phyloP scores from a whole-genome alignment of 768 basidiomycete species.

The Kwoniella mangroviensis region DNA sequence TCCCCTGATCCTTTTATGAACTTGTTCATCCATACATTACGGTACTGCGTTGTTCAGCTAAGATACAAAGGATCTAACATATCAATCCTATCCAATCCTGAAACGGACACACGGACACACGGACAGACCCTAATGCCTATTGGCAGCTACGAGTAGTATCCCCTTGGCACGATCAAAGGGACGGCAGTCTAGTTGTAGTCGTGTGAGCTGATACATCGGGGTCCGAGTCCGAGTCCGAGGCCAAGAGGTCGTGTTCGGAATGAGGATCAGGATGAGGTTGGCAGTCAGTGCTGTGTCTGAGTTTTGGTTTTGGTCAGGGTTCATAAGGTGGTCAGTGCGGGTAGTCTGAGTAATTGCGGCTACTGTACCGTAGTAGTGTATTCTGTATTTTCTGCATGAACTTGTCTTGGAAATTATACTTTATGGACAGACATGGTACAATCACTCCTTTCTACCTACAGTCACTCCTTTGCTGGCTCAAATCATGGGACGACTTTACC shows the following conservation, averaged over 20 bases:
- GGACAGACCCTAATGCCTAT: no score
- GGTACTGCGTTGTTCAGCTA: no score
- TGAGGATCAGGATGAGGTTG: neutral
- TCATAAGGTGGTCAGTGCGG: neutral
- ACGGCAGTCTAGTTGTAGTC: neutral
- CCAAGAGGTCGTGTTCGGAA: neutral
- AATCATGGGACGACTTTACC: slow-evolving; percentile 64
- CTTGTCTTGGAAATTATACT: neutral
- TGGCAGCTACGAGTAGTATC: no score
- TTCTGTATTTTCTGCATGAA: neutral
- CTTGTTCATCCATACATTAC: no score
- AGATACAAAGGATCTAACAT: no score
- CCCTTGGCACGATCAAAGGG: no score
- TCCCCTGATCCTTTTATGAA: no score
- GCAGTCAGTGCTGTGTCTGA: neutral
- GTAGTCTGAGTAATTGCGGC: neutral
- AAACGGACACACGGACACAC: no score
- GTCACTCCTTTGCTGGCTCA: neutral
- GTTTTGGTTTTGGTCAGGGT: neutral
- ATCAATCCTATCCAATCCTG: no score
- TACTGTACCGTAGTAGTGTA: neutral
- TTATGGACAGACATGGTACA: neutral
- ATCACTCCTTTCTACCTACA: neutral
- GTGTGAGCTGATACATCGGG: neutral
- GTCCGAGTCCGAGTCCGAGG: no score